These are phyloP conservation scores for Mycena floridula DNA, from an alignment of 768 basidiomycete genomes.

Conservation along the genomic window DNA sequence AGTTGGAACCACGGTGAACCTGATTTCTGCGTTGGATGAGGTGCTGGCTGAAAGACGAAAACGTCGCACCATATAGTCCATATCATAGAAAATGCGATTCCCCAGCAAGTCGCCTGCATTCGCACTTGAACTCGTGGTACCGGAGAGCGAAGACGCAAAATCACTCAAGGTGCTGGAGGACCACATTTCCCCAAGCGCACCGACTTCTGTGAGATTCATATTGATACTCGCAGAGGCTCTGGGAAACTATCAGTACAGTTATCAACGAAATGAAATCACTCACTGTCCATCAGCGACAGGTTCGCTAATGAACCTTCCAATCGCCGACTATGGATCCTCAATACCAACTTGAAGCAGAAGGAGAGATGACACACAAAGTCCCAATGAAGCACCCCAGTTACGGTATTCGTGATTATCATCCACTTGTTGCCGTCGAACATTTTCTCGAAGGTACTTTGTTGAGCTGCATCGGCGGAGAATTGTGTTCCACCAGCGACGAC, in stretches of 20 bases:
- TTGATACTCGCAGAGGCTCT: slow-evolving; percentile 37
- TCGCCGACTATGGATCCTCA: slow-evolving; percentile 37
- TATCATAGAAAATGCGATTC: slow-evolving; percentile 19
- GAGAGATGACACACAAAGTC: slow-evolving; percentile 48
- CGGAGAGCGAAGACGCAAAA: slow-evolving; percentile 19
- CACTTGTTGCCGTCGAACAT: slow-evolving; percentile 56
- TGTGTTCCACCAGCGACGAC: slow-evolving; percentile 55
- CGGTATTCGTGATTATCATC: slow-evolving; percentile 61
- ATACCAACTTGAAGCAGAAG: neutral
- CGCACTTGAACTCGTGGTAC: slow-evolving; percentile 7
- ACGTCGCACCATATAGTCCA: slow-evolving; percentile 48
- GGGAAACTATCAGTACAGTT: neutral
- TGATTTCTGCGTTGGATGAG: slow-evolving; percentile 14
- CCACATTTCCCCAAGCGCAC: slow-evolving; percentile 34
- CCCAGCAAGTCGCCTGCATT: slow-evolving; percentile 16
- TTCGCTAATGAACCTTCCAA: slow-evolving; percentile 64
- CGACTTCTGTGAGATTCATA: slow-evolving; percentile 34
- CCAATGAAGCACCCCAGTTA: slow-evolving; percentile 59
- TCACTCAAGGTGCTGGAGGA: slow-evolving; percentile 22
- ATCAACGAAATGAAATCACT: slow-evolving; percentile 9
- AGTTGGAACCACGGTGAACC: slow-evolving; percentile 57
- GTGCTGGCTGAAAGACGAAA: neutral
- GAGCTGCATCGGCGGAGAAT: slow-evolving; percentile 38
- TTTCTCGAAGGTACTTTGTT: slow-evolving; percentile 44
- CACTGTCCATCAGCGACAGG: slow-evolving; percentile 44